Percentiles rank a stretch among this genome's conserved stretches.
Evolutionary conservation across 2,329 filamentous ascomycete genomes (phyloP).

Genomic region (Setomelanomma holmii): DNA sequence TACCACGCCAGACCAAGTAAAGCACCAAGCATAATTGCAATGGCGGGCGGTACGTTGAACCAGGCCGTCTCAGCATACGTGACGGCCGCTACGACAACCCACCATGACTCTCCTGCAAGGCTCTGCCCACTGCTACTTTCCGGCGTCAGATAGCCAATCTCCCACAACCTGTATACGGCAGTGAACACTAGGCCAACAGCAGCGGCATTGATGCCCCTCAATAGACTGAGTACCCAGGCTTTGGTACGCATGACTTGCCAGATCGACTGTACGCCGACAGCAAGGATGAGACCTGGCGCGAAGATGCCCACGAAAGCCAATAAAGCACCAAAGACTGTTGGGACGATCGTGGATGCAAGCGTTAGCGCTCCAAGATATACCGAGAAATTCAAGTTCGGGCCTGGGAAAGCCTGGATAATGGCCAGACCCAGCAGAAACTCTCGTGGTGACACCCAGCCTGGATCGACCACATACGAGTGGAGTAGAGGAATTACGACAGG

Average conservation of each 20-base stretch:
- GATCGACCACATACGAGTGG: constrained; percentile 62
- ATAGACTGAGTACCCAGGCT: constrained; percentile 39
- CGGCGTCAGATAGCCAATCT: constrained; percentile 53
- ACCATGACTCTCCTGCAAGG: constrained; percentile 52
- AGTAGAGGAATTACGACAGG: constrained; percentile 56
- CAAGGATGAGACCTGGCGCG: constrained; percentile 47
- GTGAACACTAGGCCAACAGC: constrained; percentile 55
- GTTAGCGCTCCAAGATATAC: constrained; percentile 53
- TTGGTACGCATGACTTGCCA: constrained; percentile 49
- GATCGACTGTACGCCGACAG: constrained; percentile 47
- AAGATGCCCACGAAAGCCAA: constrained; percentile 52
- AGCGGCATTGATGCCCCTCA: constrained; percentile 52
- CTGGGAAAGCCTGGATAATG: constrained; percentile 73
- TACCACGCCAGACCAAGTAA: constrained; percentile 51
- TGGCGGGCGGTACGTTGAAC: constrained; percentile 49
- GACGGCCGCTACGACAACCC: constrained; percentile 53
- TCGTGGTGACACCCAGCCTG: constrained; percentile 72
- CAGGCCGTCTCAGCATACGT: constrained; percentile 51
- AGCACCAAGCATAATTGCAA: constrained; percentile 50
- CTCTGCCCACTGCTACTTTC: constrained; percentile 44
- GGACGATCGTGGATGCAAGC: constrained; percentile 32
- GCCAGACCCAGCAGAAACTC: constrained; percentile 78
- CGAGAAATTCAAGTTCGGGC: constrained; percentile 65
- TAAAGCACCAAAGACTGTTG: constrained; percentile 45
- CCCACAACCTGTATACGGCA: constrained; percentile 54